Evolutionary conservation across 1,139 yeast species (phyloP).

Genomic region (Zygoascus meyerae): DNA sequence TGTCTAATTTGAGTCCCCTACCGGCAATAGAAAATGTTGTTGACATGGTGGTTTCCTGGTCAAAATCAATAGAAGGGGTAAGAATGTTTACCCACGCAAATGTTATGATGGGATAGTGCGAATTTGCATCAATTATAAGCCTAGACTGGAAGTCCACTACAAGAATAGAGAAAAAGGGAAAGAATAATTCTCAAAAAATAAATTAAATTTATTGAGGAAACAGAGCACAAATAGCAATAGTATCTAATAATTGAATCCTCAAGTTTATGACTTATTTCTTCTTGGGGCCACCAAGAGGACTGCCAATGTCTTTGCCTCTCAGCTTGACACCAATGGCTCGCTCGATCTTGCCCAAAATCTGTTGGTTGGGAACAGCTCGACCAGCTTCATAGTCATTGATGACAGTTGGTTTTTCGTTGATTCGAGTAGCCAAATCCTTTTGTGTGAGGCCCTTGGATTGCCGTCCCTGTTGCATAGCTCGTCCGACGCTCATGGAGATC

Average conservation of each 20-base stretch:
- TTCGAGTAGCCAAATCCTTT: slow-evolving; percentile 91
- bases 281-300: slow-evolving; percentile 77
- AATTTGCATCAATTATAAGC: too few relatives aligned
- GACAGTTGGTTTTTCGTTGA: slow-evolving; percentile 93
- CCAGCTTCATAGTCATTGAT: slow-evolving; percentile 97
- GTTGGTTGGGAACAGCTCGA: slow-evolving; percentile 95
- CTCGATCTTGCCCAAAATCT: slow-evolving; percentile 84
- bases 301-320: slow-evolving; percentile 94
- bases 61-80: too few relatives aligned
- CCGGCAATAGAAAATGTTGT: slow-evolving; percentile 57
- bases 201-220: neutral
- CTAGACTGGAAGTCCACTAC: too few relatives aligned
- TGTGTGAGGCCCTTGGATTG: slow-evolving; percentile 86
- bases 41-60: neutral
- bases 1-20: slow-evolving; percentile 68
- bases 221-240: neutral
- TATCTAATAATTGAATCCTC: neutral
- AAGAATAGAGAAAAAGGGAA: neutral
- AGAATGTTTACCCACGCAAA: too few relatives aligned
- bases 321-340: slow-evolving; percentile 90
- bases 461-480: slow-evolving; percentile 79
- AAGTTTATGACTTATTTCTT: slow-evolving; percentile 34
- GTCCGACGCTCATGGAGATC: slow-evolving; percentile 77
- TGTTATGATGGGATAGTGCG: too few relatives aligned
- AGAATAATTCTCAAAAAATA: neutral